Evolutionary conservation across 2,329 filamentous ascomycete genomes (phyloP), one percentile per base, ranked within the genome.

Genomic region (Cercospora zeina): DNA sequence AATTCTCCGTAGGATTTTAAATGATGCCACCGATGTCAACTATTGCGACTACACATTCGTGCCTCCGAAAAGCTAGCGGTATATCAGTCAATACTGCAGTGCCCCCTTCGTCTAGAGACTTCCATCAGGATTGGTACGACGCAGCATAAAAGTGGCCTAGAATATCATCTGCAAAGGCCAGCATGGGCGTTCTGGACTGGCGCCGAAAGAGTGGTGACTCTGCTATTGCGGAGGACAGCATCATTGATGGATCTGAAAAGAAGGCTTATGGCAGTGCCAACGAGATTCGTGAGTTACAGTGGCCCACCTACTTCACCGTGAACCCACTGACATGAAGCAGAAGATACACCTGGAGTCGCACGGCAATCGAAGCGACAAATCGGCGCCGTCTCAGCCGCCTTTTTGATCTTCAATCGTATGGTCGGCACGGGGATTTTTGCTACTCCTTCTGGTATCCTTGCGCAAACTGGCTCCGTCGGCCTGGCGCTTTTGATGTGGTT

Each of bases 341-440:
- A 58, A 27, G 57, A 50, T 14, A 33, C 24, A 49, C 31, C 56
- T 53, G 64, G 59, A 14, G 19, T 45, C 6, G 39, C 60, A 16
- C 56, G 37, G 14, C 42, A 59, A 50, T 57, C 54, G 47, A 71
- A 71, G 50, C 64, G 68, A 24, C 80, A 85, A 69, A 84, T 87
- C 61, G 84, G 84, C 51, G 70, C 85, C 53, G 73, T 79, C 51
- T 83, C 81, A 4, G 84, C 85, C 19, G 75, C 80, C 19, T 84
- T 89, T 66, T 60, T 72, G n/a, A 69, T 72, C 45, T 65, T 72
- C 56, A 72, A 72, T 59, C 66, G 71, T 8, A 70, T 69, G 63
- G 69, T 73, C 45, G 70, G 69, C 4, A 69, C 71, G 2, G 71
- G 71, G 10, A 70, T 72, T 30, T 73, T 71, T 47, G 65, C 67